Conservation (phyloP, 306 rosid species). For the Comarum palustre region DNA sequence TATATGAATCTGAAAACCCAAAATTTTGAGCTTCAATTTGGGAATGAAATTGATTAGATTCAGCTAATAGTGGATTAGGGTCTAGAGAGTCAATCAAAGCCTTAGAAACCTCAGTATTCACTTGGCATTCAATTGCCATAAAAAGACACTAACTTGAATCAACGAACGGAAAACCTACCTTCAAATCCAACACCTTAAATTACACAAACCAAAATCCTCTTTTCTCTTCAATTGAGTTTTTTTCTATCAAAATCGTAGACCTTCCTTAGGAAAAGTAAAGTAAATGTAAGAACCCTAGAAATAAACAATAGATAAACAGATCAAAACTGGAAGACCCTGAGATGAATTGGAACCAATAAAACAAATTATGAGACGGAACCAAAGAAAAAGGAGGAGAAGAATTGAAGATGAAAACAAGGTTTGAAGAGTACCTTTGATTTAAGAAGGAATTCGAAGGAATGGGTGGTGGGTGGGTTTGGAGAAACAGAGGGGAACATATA, state of each 20-base stretch:
- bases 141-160: constrained; percentile 25
- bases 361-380: background rate
- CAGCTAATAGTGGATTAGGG: constrained; percentile 40
- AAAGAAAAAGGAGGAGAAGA: background rate
- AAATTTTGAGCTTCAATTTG: constrained; percentile 24
- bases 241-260: background rate
- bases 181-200: background rate
- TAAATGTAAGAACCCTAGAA: constrained; percentile 29
- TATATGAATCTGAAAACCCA: constrained; percentile 25
- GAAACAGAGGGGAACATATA: no score
- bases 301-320: background rate
- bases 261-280: background rate
- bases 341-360: background rate
- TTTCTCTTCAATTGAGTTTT: background rate
- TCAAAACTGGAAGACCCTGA: constrained; percentile 6
- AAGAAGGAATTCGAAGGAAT: background rate
- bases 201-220: background rate
- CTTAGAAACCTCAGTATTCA: constrained; percentile 47
- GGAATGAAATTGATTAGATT: constrained; percentile 29
- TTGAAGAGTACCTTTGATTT: constrained; percentile 35
- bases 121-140: constrained; percentile 91
- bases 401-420: constrained; percentile 9
- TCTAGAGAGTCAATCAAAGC: constrained; percentile 33
- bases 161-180: background rate
- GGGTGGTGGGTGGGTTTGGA: background rate